phyloP scores from a whole-genome alignment of 2,329 filamentous ascomycete genomes.

The Clathrospora elynae region DNA sequence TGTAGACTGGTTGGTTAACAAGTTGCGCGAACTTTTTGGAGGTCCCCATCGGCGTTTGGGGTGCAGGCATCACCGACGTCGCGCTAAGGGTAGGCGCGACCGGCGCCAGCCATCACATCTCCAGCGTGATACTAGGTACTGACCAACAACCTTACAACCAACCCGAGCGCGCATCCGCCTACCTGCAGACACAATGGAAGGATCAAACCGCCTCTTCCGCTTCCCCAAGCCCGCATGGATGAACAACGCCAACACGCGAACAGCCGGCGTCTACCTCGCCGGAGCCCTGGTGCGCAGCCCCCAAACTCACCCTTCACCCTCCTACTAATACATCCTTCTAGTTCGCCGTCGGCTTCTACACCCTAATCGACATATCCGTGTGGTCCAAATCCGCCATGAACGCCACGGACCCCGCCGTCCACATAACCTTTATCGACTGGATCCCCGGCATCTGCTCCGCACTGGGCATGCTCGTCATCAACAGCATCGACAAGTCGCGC shows the following conservation, averaged over 20 bases:
- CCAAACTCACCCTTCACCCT: not conserved
- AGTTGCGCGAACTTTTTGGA: not conserved
- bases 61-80: too few relatives aligned
- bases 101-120: too few relatives aligned
- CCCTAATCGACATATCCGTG: constrained; percentile 68
- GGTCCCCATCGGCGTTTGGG: too few relatives aligned
- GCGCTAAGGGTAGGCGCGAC: too few relatives aligned
- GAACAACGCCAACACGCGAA: constrained; percentile 67
- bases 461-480: constrained; percentile 74
- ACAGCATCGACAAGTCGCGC: constrained; percentile 71
- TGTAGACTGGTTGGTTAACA: constrained; percentile 7
- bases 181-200: constrained; percentile 47
- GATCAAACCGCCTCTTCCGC: constrained; percentile 64
- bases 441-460: constrained; percentile 72
- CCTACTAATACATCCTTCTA: constrained; percentile 38
- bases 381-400: constrained; percentile 67
- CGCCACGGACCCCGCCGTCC: constrained; percentile 59
- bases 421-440: constrained; percentile 74
- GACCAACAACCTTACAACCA: not conserved
- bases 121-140: too few relatives aligned
- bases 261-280: constrained; percentile 68
- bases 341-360: constrained; percentile 73
- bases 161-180: constrained; percentile 2
- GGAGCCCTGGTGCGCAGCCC: constrained; percentile 66
- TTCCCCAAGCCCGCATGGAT: constrained; percentile 71